Evolutionary conservation across 768 basidiomycete species (phyloP).

Genomic region (Lyophyllum atratum): DNA sequence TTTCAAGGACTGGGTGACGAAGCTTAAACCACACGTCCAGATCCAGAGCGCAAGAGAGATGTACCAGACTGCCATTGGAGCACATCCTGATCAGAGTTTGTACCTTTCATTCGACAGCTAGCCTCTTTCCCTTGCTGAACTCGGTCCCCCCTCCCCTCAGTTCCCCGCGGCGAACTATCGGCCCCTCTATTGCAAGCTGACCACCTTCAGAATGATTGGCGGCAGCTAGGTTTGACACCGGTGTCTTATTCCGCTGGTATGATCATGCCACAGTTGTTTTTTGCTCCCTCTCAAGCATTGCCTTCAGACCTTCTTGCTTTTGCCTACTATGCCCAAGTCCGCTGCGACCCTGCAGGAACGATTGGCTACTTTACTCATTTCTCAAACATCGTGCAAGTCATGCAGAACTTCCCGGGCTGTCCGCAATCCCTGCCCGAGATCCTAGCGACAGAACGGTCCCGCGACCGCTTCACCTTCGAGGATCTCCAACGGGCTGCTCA

Average conservation of each 20-base stretch:
- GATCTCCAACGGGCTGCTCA: slow-evolving; percentile 51
- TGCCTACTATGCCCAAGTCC: slow-evolving; percentile 78
- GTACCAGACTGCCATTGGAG: slow-evolving; percentile 73
- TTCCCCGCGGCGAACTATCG: slow-evolving; percentile 54
- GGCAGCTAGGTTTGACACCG: slow-evolving; percentile 63
- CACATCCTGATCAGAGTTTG: slow-evolving; percentile 78
- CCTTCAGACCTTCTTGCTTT: slow-evolving; percentile 71
- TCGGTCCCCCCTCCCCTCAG: slow-evolving; percentile 34
- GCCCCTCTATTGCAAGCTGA: slow-evolving; percentile 38
- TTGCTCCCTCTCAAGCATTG: slow-evolving; percentile 1
- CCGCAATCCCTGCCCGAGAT: slow-evolving; percentile 56
- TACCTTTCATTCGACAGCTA: neutral
- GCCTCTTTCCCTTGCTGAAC: slow-evolving; percentile 5
- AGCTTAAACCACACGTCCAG: slow-evolving; percentile 47
- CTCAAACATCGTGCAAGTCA: slow-evolving; percentile 46
- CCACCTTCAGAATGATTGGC: slow-evolving; percentile 43
- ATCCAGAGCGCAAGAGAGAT: slow-evolving; percentile 65
- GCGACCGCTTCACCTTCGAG: slow-evolving; percentile 61
- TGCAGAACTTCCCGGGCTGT: slow-evolving; percentile 50
- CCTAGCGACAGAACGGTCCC: slow-evolving; percentile 59
- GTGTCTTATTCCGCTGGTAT: slow-evolving; percentile 67
- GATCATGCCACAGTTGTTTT: slow-evolving; percentile 12
- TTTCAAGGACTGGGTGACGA: slow-evolving; percentile 42
- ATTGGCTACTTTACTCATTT: slow-evolving; percentile 64
- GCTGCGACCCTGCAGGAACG: slow-evolving; percentile 73